These are phyloP conservation scores for Suillus alpinus DNA, from an alignment of 768 basidiomycete genomes.

Conservation along the genomic window DNA sequence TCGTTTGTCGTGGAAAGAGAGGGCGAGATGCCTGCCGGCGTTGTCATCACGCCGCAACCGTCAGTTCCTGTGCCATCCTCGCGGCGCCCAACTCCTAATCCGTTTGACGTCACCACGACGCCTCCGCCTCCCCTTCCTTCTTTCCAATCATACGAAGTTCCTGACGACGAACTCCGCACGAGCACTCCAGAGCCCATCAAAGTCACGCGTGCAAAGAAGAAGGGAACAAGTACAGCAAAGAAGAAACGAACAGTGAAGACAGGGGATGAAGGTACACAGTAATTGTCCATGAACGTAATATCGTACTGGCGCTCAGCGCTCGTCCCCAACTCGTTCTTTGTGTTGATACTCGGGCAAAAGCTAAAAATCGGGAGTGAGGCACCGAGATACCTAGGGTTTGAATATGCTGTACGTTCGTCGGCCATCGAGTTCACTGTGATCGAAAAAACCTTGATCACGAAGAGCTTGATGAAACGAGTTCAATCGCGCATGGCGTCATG, in stretches of 20 bases:
- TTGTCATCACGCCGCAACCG: conserved; percentile 21
- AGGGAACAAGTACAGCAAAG: conserved; percentile 45
- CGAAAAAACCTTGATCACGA: no score
- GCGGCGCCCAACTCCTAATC: conserved; percentile 20
- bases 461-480: no score
- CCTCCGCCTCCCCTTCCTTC: conserved; percentile 34
- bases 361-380: no score
- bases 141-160: conserved; percentile 55
- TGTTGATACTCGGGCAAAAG: not conserved
- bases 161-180: conserved; percentile 45
- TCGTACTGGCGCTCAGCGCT: not conserved
- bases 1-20: conserved; percentile 67
- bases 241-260: conserved; percentile 57
- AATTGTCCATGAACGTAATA: not conserved
- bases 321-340: not conserved
- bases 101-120: conserved; percentile 32
- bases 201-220: conserved; percentile 72
- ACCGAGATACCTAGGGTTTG: no score
- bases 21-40: conserved; percentile 85
- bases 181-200: conserved; percentile 70
- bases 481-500: no score
- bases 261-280: not conserved
- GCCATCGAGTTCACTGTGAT: no score
- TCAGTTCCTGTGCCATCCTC: conserved; percentile 27
- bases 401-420: no score